Evolutionary conservation across 2,329 filamentous ascomycete species (phyloP).

Genomic region (Botrytis galanthina): DNA sequence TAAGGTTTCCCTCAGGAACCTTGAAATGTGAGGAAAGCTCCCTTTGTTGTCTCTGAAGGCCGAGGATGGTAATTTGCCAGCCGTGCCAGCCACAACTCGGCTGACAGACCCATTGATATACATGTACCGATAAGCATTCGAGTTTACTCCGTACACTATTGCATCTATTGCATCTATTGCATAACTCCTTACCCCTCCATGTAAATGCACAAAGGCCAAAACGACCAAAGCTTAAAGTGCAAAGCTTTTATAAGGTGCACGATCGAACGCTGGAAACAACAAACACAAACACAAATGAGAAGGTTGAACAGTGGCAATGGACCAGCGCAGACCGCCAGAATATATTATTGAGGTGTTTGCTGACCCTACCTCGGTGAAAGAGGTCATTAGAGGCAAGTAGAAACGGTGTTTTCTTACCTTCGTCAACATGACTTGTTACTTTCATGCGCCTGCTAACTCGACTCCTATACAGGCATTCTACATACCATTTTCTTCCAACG

Average conservation of each 20-base stretch:
- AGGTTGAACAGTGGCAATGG: slow-evolving; percentile 46
- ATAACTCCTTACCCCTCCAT: slow-evolving; percentile 22
- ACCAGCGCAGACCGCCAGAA: slow-evolving; percentile 69
- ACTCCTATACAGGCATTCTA: slow-evolving; percentile 64
- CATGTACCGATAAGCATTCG: slow-evolving; percentile 15
- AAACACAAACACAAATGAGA: slow-evolving; percentile 18
- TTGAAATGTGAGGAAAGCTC: slow-evolving; percentile 6
- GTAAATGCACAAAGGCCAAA: slow-evolving; percentile 21
- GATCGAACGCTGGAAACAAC: slow-evolving; percentile 8
- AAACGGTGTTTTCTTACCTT: slow-evolving; percentile 15
- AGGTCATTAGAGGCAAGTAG: slow-evolving; percentile 79
- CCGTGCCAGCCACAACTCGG: slow-evolving; percentile 16
- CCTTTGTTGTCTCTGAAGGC: slow-evolving; percentile 17
- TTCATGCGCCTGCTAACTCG: slow-evolving; percentile 4
- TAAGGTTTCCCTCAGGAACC: not conserved
- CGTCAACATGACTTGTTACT: not conserved
- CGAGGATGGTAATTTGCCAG: slow-evolving; percentile 17
- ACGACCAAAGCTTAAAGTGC: not conserved
- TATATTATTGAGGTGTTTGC: slow-evolving; percentile 93
- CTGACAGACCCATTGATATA: not conserved
- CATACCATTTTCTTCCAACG: slow-evolving; percentile 99
- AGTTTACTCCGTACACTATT: slow-evolving; percentile 5
- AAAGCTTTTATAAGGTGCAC: slow-evolving; percentile 10
- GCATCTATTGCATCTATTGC: slow-evolving; percentile 7
- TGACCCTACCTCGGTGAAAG: slow-evolving; percentile 83